Evolutionary conservation across 495 filamentous ascomycete species (phyloP).

Genomic region (Daldinia bambusicola): DNA sequence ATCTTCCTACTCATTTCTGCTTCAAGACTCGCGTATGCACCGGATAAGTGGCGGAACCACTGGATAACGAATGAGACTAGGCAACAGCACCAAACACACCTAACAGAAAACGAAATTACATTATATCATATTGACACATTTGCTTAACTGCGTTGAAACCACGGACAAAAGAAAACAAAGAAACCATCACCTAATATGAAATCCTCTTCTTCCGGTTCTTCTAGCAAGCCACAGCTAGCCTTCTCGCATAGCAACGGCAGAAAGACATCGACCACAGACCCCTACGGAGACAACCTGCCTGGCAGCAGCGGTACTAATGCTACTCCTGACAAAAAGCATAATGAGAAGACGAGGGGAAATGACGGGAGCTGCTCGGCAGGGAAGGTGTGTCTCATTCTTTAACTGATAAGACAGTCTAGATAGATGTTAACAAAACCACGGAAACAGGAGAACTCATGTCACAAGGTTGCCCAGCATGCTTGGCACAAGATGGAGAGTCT

Average conservation of each 20-base stretch:
- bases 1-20: slow-evolving; percentile 51
- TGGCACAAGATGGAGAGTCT: slow-evolving; percentile 20
- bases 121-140: not conserved
- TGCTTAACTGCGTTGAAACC: not conserved
- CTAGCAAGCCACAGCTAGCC: not conserved
- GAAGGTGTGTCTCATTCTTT: slow-evolving; percentile 6
- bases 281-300: not conserved
- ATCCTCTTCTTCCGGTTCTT: not conserved
- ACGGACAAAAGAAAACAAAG: not conserved
- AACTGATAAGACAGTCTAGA: not conserved
- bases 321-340: not conserved
- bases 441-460: not conserved
- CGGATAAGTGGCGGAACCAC: slow-evolving; percentile 93
- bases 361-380: not conserved
- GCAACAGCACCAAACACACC: too few relatives aligned
- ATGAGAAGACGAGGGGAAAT: not conserved
- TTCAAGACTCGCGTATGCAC: slow-evolving; percentile 66
- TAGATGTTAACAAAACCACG: not conserved
- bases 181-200: not conserved
- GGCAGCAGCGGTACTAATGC: not conserved
- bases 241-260: slow-evolving; percentile 18
- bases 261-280: not conserved
- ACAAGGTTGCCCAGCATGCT: not conserved
- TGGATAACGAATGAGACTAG: slow-evolving; percentile 93
- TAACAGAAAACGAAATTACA: too few relatives aligned